Evolutionary conservation across 371 early-diverging fungal species (phyloP).

Genomic region (Mortierella sp.): DNA sequence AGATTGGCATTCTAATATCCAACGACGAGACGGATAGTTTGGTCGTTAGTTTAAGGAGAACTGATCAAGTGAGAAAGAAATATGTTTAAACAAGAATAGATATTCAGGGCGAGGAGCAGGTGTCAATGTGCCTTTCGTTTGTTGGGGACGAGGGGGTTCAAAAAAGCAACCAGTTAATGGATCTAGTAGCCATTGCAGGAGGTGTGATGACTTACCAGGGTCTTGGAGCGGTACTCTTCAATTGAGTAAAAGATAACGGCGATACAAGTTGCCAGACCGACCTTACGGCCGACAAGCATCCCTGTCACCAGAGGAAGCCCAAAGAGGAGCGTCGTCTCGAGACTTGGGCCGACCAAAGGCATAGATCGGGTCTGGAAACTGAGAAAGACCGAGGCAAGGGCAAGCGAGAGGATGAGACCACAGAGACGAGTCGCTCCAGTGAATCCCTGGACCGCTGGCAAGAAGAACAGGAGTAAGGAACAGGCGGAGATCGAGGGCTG

Average conservation of each 20-base stretch:
- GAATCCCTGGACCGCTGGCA: slow-evolving; percentile 47
- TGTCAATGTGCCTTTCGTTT: neutral
- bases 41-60: slow-evolving; percentile 9
- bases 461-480: slow-evolving; percentile 40
- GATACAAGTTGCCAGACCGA: slow-evolving; percentile 37
- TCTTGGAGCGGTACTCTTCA: slow-evolving; percentile 41
- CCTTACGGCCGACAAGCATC: slow-evolving; percentile 48
- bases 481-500: slow-evolving; percentile 26
- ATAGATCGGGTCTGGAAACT: slow-evolving; percentile 37
- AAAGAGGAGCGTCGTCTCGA: slow-evolving; percentile 41
- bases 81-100: neutral
- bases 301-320: slow-evolving; percentile 45
- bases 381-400: slow-evolving; percentile 26
- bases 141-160: neutral
- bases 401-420: slow-evolving; percentile 33
- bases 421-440: slow-evolving; percentile 50
- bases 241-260: slow-evolving; percentile 39
- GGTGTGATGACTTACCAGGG: slow-evolving; percentile 14
- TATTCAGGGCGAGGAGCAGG: slow-evolving; percentile 3
- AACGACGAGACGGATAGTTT: neutral
- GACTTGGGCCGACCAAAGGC: slow-evolving; percentile 48
- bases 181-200: neutral
- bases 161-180: neutral
- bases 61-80: neutral
- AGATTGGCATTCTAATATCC: slow-evolving; percentile 21